phyloP scores from a whole-genome alignment of 257 asterid species.

The Petunia axillaris region DNA sequence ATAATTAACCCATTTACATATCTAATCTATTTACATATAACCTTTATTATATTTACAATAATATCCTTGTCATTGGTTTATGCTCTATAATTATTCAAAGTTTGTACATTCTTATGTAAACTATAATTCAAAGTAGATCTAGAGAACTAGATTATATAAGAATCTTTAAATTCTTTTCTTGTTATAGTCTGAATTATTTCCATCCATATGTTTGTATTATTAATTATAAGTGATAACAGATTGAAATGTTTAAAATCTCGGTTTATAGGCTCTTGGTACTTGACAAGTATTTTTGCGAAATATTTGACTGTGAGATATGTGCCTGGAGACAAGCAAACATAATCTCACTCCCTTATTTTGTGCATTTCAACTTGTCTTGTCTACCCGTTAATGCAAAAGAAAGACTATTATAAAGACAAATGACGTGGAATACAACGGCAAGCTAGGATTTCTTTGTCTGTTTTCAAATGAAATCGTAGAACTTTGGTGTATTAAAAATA shows the following conservation, averaged over 20 bases:
- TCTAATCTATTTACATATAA: too few relatives aligned
- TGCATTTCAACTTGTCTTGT: fast-evolving
- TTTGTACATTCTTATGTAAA: too few relatives aligned
- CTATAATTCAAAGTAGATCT: too few relatives aligned
- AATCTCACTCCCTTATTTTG: background rate
- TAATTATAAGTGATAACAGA: background rate
- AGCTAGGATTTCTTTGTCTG: constrained; percentile 25
- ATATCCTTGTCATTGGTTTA: too few relatives aligned
- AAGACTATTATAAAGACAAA: background rate
- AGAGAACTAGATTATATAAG: background rate
- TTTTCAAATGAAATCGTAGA: background rate
- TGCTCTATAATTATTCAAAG: too few relatives aligned
- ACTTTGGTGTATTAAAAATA: background rate
- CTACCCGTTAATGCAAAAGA: background rate
- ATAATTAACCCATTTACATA: too few relatives aligned
- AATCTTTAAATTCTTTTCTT: too few relatives aligned
- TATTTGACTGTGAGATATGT: constrained; percentile 37
- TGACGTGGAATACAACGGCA: constrained; percentile 25
- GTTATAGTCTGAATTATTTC: too few relatives aligned
- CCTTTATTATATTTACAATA: too few relatives aligned
- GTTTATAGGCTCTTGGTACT: background rate
- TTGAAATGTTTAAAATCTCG: background rate
- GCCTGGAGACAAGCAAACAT: constrained; percentile 25
- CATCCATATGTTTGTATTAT: too few relatives aligned
- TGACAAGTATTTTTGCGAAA: constrained; percentile 16